Evolutionary conservation across 2,329 filamentous ascomycete genomes (phyloP).

Genomic region (Fonsecaea pedrosoi): DNA sequence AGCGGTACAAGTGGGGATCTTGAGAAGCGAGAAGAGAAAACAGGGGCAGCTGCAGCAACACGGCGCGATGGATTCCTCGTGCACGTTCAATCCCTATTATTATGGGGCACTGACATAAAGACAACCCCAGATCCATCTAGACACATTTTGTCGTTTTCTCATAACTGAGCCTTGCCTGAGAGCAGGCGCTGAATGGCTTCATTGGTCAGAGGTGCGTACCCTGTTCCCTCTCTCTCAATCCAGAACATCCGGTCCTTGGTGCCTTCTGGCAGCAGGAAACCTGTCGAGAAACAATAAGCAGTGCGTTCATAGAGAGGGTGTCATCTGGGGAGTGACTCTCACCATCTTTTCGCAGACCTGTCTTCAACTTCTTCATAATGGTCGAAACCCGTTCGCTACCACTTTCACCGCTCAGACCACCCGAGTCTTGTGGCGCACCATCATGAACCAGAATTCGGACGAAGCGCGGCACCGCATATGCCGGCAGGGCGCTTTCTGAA

Average conservation of each 20-base stretch:
- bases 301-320: background rate
- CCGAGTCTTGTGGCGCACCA: slow-evolving; percentile 11
- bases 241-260: slow-evolving; percentile 21
- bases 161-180: slow-evolving; percentile 23
- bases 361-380: slow-evolving; percentile 30
- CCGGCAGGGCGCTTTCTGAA: slow-evolving; percentile 27
- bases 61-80: background rate
- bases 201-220: slow-evolving; percentile 21
- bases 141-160: background rate
- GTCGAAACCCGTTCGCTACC: slow-evolving; percentile 25
- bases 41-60: background rate
- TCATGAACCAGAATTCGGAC: slow-evolving; percentile 28
- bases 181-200: slow-evolving; percentile 13
- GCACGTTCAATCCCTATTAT: background rate
- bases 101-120: slow-evolving; percentile 3
- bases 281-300: slow-evolving; percentile 6
- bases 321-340: background rate
- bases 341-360: slow-evolving; percentile 25
- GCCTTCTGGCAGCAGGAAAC: slow-evolving; percentile 19
- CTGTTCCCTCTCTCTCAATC: slow-evolving; percentile 23
- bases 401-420: slow-evolving; percentile 20
- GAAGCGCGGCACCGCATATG: slow-evolving; percentile 33
- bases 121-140: slow-evolving; percentile 1
- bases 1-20: background rate
- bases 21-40: background rate